Evolutionary conservation across 139 green algal species (phyloP).

Genomic region (Medakamo hakoo): DNA sequence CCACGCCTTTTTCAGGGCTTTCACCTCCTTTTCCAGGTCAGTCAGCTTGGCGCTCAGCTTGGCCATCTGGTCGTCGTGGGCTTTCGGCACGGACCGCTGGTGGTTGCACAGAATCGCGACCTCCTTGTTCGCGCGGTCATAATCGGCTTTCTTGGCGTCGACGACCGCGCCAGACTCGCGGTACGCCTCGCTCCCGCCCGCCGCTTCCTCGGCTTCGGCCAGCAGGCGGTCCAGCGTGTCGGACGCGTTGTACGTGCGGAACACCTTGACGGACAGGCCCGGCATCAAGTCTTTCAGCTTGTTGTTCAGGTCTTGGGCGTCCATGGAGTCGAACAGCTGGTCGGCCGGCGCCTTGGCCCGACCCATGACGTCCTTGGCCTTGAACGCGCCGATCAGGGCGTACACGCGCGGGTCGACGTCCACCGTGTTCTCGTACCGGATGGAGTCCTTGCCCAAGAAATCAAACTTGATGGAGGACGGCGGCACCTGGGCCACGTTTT

Average conservation of each 20-base stretch:
- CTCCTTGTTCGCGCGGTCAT: slow-evolving; percentile 97
- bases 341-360: slow-evolving; percentile 55
- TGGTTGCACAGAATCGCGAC: slow-evolving; percentile 99
- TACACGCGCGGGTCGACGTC: slow-evolving; percentile 65
- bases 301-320: slow-evolving; percentile 81
- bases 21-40: slow-evolving; percentile 23
- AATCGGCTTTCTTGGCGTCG: slow-evolving; percentile 49
- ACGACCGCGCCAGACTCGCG: slow-evolving; percentile 1
- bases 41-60: slow-evolving; percentile 46
- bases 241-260: slow-evolving; percentile 98
- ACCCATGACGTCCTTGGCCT: slow-evolving; percentile 21
- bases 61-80: slow-evolving; percentile 69
- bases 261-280: slow-evolving; percentile 91
- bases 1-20: slow-evolving; percentile 31
- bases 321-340: slow-evolving; percentile 88
- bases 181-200: slow-evolving; percentile 4
- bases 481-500: slow-evolving; percentile 62
- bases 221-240: slow-evolving; percentile 83
- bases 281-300: slow-evolving; percentile 92
- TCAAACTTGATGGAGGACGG: slow-evolving; percentile 81
- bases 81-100: slow-evolving; percentile 78
- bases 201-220: slow-evolving; percentile 22
- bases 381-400: slow-evolving; percentile 59
- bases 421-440: slow-evolving; percentile 89
- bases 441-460: slow-evolving; percentile 98